phyloP scores from a whole-genome alignment of 192 early-diverging fungal genomes.

The Rhizophlyctis rosea region DNA sequence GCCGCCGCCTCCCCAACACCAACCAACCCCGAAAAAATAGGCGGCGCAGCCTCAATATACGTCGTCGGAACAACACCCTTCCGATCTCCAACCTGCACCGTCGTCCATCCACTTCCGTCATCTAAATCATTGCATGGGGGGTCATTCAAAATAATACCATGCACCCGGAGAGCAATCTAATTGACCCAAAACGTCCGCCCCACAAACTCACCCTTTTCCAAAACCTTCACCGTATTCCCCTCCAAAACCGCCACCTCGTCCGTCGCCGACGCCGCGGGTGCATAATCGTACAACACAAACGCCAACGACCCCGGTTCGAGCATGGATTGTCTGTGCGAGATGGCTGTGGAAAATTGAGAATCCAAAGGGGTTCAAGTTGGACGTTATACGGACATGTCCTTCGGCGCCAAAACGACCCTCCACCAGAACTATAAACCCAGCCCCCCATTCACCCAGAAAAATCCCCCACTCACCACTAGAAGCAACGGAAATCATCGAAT shows the following conservation, averaged over 20 bases:
- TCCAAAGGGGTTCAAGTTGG: neutral
- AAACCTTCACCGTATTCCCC: conserved; percentile 6
- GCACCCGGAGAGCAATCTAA: conserved; percentile 2
- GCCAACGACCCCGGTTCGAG: conserved; percentile 1
- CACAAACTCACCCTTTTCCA: conserved; percentile 11
- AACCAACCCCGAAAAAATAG: neutral
- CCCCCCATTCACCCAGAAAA: neutral
- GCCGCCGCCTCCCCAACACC: neutral
- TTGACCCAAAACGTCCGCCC: neutral
- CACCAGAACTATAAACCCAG: neutral
- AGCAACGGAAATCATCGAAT: conserved; percentile 23
- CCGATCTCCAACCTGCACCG: conserved; percentile 6
- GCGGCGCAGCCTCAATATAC: conserved; percentile 25
- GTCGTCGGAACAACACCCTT: conserved; percentile 32
- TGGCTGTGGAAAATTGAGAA: neutral
- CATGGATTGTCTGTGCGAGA: neutral
- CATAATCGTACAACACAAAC: conserved; percentile 28
- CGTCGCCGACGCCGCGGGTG: conserved; percentile 6
- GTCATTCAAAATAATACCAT: neutral
- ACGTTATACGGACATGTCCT: conserved; percentile 6
- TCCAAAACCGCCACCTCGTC: conserved; percentile 21
- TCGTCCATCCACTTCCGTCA: conserved; percentile 41
- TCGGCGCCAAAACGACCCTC: conserved; percentile 5
- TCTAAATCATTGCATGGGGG: conserved; percentile 11
- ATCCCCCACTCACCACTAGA: conserved; percentile 4